These are phyloP conservation scores for Akanthomyces uredinophilus DNA, from an alignment of 2,329 filamentous ascomycete species.

Conservation along the genomic window DNA sequence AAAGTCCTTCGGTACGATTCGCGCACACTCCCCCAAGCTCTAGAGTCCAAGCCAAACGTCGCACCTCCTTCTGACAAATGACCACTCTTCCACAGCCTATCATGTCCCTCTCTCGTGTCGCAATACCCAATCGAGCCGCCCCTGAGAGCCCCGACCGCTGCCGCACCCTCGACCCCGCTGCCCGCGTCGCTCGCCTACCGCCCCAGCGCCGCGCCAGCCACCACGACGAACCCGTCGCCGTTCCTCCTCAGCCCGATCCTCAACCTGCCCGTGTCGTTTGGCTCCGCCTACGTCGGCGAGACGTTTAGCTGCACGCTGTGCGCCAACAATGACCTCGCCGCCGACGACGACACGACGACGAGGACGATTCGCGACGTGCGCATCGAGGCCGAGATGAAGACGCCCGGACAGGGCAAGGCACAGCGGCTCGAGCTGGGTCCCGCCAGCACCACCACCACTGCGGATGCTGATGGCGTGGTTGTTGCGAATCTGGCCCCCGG, in stretches of 20 bases:
- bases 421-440: conserved; percentile 61
- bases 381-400: conserved; percentile 93
- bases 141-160: conserved; percentile 36
- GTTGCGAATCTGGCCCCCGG: conserved; percentile 51
- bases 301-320: conserved; percentile 91
- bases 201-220: conserved; percentile 23
- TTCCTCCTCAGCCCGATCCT: conserved; percentile 61
- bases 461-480: not conserved
- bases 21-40: not conserved
- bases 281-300: conserved; percentile 92
- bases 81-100: conserved; percentile 53
- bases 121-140: conserved; percentile 59
- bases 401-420: conserved; percentile 56
- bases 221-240: conserved; percentile 44
- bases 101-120: conserved; percentile 69
- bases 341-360: conserved; percentile 14
- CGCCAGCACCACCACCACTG: conserved; percentile 14
- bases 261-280: conserved; percentile 85
- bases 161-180: conserved; percentile 31
- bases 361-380: conserved; percentile 68
- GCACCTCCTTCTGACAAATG: not conserved
- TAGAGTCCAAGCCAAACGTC: too few species aligned
- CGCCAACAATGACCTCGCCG: conserved; percentile 74
- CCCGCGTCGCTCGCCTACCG: conserved; percentile 71
- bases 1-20: conserved; percentile 63